phyloP scores from a whole-genome alignment of 2,329 filamentous ascomycete species.

The Xylariaceae sp. region DNA sequence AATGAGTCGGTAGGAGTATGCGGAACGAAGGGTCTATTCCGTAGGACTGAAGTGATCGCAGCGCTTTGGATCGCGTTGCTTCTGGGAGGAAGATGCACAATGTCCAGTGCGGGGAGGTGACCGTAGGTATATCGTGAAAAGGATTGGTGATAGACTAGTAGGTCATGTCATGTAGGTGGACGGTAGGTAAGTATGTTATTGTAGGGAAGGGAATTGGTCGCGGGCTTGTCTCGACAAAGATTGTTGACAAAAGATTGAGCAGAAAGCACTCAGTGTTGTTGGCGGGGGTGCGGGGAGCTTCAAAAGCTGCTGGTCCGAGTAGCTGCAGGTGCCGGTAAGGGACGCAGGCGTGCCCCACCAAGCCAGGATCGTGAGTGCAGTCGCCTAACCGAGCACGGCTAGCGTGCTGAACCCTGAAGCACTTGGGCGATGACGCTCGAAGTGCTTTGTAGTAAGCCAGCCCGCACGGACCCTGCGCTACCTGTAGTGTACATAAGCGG shows the following conservation, averaged over 20 bases:
- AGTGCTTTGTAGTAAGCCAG: not conserved
- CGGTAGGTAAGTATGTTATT: no score
- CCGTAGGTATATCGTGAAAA: slow-evolving; percentile 7
- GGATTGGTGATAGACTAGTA: not conserved
- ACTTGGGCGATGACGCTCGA: not conserved
- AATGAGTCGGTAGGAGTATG: no score
- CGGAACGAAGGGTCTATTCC: no score
- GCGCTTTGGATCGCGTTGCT: not conserved
- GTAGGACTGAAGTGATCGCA: no score
- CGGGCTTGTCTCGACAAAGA: not conserved
- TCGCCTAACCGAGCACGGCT: not conserved
- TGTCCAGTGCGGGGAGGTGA: slow-evolving; percentile 3
- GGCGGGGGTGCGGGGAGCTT: slow-evolving; percentile 17
- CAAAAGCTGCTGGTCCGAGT: not conserved
- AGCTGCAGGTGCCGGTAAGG: slow-evolving; percentile 15
- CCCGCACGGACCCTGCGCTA: no score
- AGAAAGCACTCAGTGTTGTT: slow-evolving; percentile 10
- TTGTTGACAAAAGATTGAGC: not conserved
- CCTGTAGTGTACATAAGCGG: not conserved
- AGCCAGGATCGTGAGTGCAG: not conserved
- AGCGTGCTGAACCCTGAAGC: not conserved
- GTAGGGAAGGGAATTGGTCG: not conserved
- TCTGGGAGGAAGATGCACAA: slow-evolving; percentile 5
- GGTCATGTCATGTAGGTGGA: slow-evolving; percentile 2
- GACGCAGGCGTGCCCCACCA: not conserved